Conservation (phyloP, 257 asterid genomes). For the Hygrophila difformis region DNA sequence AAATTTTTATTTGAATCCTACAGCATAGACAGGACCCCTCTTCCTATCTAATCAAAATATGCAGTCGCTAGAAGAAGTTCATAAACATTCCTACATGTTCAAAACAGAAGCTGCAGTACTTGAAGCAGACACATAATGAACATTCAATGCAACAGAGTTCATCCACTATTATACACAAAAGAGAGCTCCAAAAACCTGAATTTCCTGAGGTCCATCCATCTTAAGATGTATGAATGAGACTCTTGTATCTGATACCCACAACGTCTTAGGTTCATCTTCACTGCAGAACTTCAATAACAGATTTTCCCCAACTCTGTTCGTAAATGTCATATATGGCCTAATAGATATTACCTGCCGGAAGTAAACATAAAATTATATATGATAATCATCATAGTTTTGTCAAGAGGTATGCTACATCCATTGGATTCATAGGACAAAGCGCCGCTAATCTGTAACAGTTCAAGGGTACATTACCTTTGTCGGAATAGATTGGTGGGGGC, state of each 20-base stretch:
- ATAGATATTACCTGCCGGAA: conserved; percentile 65
- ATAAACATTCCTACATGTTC: too few relatives aligned
- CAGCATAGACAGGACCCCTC: too few relatives aligned
- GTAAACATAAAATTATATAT: conserved; percentile 18
- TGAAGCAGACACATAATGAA: too few relatives aligned
- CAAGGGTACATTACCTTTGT: conserved; percentile 57
- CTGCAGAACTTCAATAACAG: conserved; percentile 61
- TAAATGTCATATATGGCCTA: conserved; percentile 84
- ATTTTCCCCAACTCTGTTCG: conserved; percentile 84
- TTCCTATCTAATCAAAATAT: too few relatives aligned
- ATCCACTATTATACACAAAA: too few relatives aligned
- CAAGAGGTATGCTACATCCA: too few relatives aligned
- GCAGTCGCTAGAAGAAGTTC: too few relatives aligned
- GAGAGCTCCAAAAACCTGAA: too few relatives aligned
- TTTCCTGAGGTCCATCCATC: conserved; percentile 50
- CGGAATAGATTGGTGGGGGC: conserved; percentile 81
- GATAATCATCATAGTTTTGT: neutral
- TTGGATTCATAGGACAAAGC: too few relatives aligned
- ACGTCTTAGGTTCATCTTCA: conserved; percentile 79
- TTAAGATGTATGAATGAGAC: conserved; percentile 55
- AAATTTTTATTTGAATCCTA: too few relatives aligned
- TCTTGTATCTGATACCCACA: conserved; percentile 68
- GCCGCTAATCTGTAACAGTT: too few relatives aligned
- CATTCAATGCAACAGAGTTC: conserved; percentile 5
- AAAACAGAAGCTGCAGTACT: too few relatives aligned